Percentiles rank a stretch among this genome's conserved stretches.
These are phyloP conservation scores for Fusarium sp. DNA, from an alignment of 2,329 filamentous ascomycete genomes.

Conservation along the genomic window DNA sequence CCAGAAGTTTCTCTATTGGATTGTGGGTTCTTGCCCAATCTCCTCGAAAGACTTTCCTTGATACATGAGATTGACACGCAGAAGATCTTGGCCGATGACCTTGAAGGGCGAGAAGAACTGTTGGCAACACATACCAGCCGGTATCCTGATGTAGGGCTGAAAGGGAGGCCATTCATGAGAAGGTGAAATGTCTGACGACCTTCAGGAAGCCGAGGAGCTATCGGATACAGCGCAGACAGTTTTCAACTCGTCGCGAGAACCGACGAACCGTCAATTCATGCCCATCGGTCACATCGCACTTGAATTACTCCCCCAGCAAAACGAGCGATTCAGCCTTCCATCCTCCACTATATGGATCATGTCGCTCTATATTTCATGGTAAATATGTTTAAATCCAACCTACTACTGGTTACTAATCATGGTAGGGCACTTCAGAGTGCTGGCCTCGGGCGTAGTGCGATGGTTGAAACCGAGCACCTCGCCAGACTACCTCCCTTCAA, in stretches of 20 bases:
- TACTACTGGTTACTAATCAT: background rate
- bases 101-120: background rate
- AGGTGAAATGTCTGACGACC: background rate
- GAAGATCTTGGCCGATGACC: background rate
- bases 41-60: background rate
- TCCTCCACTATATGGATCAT: background rate
- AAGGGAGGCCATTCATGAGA: background rate
- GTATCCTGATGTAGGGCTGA: background rate
- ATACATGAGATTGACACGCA: background rate
- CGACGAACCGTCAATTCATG: background rate
- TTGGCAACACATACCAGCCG: background rate
- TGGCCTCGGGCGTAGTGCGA: background rate
- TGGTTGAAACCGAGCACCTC: background rate
- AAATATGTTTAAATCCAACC: no score
- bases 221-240: background rate
- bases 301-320: background rate
- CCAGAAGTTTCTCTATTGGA: background rate
- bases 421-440: background rate
- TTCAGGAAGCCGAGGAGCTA: background rate
- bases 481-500: background rate
- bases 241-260: background rate
- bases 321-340: background rate
- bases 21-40: background rate
- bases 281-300: background rate
- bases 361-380: background rate